Percentiles rank a stretch among this genome's conserved stretches.
Evolutionary conservation across 108 stramenopile species (phyloP).

Genomic region (Aurantiochytrium sp.): DNA sequence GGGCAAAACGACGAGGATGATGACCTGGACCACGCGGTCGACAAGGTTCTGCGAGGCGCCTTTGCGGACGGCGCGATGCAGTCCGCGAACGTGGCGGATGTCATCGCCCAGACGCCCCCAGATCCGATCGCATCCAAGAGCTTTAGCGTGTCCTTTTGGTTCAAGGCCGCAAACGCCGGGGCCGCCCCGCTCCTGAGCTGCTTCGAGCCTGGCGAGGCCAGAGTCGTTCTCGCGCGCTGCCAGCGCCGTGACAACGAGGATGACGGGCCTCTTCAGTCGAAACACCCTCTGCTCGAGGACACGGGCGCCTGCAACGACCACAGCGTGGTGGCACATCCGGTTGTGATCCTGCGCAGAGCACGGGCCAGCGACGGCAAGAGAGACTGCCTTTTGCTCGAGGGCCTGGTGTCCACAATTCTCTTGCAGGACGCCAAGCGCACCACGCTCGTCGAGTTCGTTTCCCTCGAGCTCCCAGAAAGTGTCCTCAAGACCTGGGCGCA

Average conservation of each 20-base stretch:
- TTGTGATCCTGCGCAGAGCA: neutral
- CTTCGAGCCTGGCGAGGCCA: neutral
- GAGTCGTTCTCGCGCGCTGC: neutral
- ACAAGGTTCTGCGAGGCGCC: neutral
- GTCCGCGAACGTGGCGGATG: neutral
- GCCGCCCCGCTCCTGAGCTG: neutral
- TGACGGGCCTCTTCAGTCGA: neutral
- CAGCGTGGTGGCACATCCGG: neutral
- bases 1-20: neutral
- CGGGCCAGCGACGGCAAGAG: neutral
- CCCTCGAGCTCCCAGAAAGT: neutral
- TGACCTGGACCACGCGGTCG: neutral
- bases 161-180: neutral
- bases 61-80: neutral
- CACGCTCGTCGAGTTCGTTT: neutral
- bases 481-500: neutral
- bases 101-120: neutral
- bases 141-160: neutral
- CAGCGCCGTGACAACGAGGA: constrained; percentile 7
- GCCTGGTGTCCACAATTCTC: neutral
- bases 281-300: neutral
- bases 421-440: neutral
- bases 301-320: neutral
- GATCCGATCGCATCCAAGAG: neutral
- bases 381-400: neutral